These are phyloP conservation scores for Colletotrichum euphorbiae DNA, from an alignment of 2,329 filamentous ascomycete species.

Conservation along the genomic window DNA sequence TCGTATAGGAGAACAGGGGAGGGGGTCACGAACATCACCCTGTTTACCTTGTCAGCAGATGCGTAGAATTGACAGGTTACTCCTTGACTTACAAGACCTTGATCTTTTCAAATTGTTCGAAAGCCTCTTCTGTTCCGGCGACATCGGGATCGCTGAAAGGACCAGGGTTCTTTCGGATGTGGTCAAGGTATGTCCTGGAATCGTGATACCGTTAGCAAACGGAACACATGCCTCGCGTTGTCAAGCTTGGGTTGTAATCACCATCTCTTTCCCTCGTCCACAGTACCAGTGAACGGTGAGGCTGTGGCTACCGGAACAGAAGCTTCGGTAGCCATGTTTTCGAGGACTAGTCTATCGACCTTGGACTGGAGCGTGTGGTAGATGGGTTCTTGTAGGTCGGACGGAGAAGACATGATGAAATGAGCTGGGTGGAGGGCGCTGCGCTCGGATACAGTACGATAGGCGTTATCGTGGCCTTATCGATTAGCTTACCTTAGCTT, in stretches of 20 bases:
- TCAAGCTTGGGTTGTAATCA: neutral
- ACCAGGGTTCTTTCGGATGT: constrained; percentile 79
- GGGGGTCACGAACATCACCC: constrained; percentile 61
- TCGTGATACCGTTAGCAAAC: constrained; percentile 16
- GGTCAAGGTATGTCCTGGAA: constrained; percentile 84
- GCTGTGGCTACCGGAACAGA: neutral
- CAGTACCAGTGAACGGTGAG: neutral
- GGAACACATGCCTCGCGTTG: neutral
- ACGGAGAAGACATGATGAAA: constrained; percentile 31
- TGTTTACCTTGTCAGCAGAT: constrained; percentile 47
- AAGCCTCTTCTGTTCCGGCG: constrained; percentile 62
- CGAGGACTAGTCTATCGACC: neutral
- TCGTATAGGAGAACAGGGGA: constrained; percentile 23
- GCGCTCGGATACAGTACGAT: constrained; percentile 24
- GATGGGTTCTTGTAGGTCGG: neutral
- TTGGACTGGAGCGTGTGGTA: constrained; percentile 3
- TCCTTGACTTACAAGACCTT: constrained; percentile 75
- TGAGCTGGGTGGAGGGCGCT: neutral
- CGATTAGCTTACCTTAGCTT: neutral
- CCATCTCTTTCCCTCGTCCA: constrained; percentile 40
- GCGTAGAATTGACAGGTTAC: neutral
- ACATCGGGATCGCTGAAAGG: constrained; percentile 80
- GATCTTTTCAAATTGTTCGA: constrained; percentile 72
- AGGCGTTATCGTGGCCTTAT: constrained; percentile 14
- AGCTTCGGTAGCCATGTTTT: constrained; percentile 27